These are phyloP conservation scores for Tillandsia fasciculata DNA, from an alignment of 176 grass and related monocot genomes.

Conservation along the genomic window DNA sequence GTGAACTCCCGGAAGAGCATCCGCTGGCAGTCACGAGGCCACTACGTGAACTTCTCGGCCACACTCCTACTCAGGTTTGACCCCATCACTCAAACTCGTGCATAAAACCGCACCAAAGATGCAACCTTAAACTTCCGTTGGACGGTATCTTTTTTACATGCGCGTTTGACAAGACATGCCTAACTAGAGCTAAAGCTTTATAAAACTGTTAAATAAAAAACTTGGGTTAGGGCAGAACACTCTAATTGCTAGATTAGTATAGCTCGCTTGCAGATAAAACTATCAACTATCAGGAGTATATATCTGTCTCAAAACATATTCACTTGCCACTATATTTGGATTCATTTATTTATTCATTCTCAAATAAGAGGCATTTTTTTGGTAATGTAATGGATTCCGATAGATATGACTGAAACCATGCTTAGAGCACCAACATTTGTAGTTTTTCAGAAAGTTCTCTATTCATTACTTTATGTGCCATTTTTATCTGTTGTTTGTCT, in stretches of 20 bases:
- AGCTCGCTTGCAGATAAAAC: too few relatives aligned
- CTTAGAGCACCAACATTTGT: too few relatives aligned
- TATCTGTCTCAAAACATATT: too few relatives aligned
- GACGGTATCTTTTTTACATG: neutral
- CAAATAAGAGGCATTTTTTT: too few relatives aligned
- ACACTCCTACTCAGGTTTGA: slow-evolving; percentile 76
- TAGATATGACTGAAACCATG: too few relatives aligned
- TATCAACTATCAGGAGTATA: too few relatives aligned
- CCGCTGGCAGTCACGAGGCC: slow-evolving; percentile 68
- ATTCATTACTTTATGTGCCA: too few relatives aligned
- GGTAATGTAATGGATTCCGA: too few relatives aligned
- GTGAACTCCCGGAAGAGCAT: slow-evolving; percentile 68
- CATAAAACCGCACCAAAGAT: neutral
- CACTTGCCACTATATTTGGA: too few relatives aligned
- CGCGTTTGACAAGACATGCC: neutral
- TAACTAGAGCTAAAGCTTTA: neutral
- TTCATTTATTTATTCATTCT: too few relatives aligned
- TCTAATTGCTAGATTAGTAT: neutral
- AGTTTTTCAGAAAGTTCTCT: too few relatives aligned
- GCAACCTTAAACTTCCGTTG: neutral
- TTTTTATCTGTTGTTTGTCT: neutral
- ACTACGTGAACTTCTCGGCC: slow-evolving; percentile 80
- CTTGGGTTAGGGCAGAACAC: neutral
- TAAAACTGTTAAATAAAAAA: neutral
- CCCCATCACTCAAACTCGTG: slow-evolving; percentile 12